phyloP scores from a whole-genome alignment of 2,329 filamentous ascomycete genomes.

The Cladosporium halotolerans region DNA sequence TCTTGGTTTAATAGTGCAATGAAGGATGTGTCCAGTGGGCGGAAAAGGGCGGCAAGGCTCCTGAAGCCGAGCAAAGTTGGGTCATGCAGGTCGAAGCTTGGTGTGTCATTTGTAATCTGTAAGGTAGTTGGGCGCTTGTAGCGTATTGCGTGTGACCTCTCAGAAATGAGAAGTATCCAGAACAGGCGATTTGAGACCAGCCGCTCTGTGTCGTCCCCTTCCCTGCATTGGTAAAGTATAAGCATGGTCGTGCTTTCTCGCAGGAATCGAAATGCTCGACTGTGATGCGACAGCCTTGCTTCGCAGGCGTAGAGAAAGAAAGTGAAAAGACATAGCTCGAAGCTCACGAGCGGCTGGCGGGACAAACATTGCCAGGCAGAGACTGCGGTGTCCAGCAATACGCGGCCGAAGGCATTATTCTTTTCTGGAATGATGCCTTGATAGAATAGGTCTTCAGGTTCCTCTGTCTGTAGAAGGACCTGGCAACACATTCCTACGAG shows the following conservation, averaged over 20 bases:
- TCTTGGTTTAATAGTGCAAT: conserved; percentile 4
- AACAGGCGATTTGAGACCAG: neutral
- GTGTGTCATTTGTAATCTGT: neutral
- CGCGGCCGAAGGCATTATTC: neutral
- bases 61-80: neutral
- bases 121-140: conserved; percentile 1
- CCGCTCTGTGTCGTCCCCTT: neutral
- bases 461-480: conserved; percentile 4
- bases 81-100: neutral
- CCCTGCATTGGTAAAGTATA: neutral
- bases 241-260: conserved; percentile 3
- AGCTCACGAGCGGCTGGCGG: neutral
- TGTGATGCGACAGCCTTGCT: conserved; percentile 4
- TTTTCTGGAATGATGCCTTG: conserved; percentile 5
- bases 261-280: conserved; percentile 3
- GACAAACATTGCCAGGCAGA: conserved; percentile 1
- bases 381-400: neutral
- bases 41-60: neutral
- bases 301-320: conserved; percentile 7
- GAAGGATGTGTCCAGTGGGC: conserved; percentile 6
- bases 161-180: neutral
- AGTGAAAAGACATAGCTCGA: conserved; percentile 5
- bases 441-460: neutral
- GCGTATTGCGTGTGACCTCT: conserved; percentile 6
- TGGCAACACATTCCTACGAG: conserved; percentile 7